Percentiles rank a stretch among this genome's conserved stretches.
These are phyloP conservation scores for Pseudogymnoascus sp. DNA, from an alignment of 2,329 filamentous ascomycete species.

Conservation along the genomic window DNA sequence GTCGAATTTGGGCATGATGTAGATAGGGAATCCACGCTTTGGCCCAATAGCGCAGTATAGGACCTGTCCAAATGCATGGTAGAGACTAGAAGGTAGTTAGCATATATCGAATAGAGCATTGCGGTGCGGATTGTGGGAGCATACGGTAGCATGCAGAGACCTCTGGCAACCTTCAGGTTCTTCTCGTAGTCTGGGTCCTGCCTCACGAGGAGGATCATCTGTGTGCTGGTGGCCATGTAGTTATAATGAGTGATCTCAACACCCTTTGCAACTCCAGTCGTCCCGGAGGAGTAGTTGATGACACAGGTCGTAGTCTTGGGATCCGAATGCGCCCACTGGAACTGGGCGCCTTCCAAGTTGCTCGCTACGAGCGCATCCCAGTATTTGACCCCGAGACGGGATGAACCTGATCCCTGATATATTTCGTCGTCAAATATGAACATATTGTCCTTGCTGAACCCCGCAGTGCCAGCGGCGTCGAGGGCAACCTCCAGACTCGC, in stretches of 20 bases:
- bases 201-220: slow-evolving; percentile 34
- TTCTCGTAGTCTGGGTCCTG: slow-evolving; percentile 14
- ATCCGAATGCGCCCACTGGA: slow-evolving; percentile 54
- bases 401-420: slow-evolving; percentile 34
- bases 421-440: slow-evolving; percentile 57
- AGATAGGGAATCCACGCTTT: slow-evolving; percentile 54
- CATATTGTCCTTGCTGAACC: slow-evolving; percentile 45
- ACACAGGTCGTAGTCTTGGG: slow-evolving; percentile 49
- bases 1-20: slow-evolving; percentile 72
- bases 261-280: slow-evolving; percentile 75
- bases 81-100: slow-evolving; percentile 67
- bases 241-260: slow-evolving; percentile 74
- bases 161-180: slow-evolving; percentile 17
- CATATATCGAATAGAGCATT: slow-evolving; percentile 18
- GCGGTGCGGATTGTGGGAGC: not conserved
- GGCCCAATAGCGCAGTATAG: slow-evolving; percentile 55
- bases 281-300: slow-evolving; percentile 73
- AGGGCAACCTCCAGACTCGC: slow-evolving; percentile 53
- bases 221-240: slow-evolving; percentile 62
- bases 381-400: slow-evolving; percentile 40
- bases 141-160: slow-evolving; percentile 21
- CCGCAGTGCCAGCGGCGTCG: slow-evolving; percentile 53
- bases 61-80: slow-evolving; percentile 66
- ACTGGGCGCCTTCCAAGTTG: slow-evolving; percentile 43
- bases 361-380: slow-evolving; percentile 56